phyloP scores from a whole-genome alignment of 2,329 filamentous ascomycete species.

The Tolypocladium cylindrosporum region DNA sequence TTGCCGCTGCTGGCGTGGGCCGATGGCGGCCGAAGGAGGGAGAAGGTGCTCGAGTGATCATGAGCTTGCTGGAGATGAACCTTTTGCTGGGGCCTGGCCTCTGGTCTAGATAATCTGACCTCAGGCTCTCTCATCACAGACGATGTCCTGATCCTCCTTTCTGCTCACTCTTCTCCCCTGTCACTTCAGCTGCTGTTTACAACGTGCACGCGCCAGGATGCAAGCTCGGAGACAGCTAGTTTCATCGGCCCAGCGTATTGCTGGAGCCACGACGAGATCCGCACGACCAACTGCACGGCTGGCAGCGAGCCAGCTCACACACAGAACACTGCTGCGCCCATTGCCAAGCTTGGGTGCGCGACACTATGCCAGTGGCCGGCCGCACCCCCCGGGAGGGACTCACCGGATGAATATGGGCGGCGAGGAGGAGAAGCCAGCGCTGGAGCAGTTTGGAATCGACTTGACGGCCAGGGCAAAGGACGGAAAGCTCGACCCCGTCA shows the following conservation, averaged over 20 bases:
- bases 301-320: slow-evolving; percentile 10
- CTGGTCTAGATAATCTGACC: neutral
- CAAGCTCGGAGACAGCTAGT: slow-evolving; percentile 30
- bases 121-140: neutral
- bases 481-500: slow-evolving; percentile 91
- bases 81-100: neutral
- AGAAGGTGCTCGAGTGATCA: slow-evolving; percentile 25
- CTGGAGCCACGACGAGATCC: slow-evolving; percentile 19
- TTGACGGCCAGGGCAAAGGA: slow-evolving; percentile 75
- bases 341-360: slow-evolving; percentile 33
- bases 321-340: slow-evolving; percentile 14
- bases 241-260: slow-evolving; percentile 26
- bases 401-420: slow-evolving; percentile 86
- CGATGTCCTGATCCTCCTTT: neutral
- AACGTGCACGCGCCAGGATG: slow-evolving; percentile 18
- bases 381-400: slow-evolving; percentile 83
- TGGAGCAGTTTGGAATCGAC: slow-evolving; percentile 88
- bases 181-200: neutral
- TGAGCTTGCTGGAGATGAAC: slow-evolving; percentile 10
- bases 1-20: neutral
- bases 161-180: neutral
- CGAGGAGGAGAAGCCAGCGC: slow-evolving; percentile 67
- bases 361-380: slow-evolving; percentile 59
- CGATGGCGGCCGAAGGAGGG: slow-evolving; percentile 24
- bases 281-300: slow-evolving; percentile 17